Evolutionary conservation across 2,329 filamentous ascomycete genomes (phyloP), one percentile per base, ranked within the genome.

Genomic region (Alternaria conjuncta): DNA sequence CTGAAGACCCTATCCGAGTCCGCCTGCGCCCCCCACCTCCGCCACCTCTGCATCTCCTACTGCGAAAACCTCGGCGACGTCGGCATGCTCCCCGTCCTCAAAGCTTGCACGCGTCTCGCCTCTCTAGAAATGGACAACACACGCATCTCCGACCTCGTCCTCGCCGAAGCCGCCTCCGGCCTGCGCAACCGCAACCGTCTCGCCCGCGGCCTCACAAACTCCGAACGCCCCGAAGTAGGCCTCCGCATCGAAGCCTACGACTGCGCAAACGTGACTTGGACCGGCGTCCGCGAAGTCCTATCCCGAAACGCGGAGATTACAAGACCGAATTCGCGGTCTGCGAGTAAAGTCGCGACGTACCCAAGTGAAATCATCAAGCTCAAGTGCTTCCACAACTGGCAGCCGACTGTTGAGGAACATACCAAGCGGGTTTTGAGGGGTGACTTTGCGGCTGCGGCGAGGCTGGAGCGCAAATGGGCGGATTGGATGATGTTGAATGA

Each of bases 311-410:
- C 92, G 11, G 91, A 94, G 73, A 85, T 92, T 47, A 87, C 86
- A 28, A 86, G 86, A 15, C 84, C 85, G 32, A 36, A 36, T 10
- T 36, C 32, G 7, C 69, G 63, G 5, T 79, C 77, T 1, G 64
- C 69, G 6, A 72, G 67, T 28, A 71, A 71, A 26, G 70, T 72
- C 0, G 75, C 85, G 10, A 86, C 86, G 0, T 94, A 90, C 71
- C 92, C 93, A 0, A 87, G 88, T 1, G 90, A 97, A 76, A 88
- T 96, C 61, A 93, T 98, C 63, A 85, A 89, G 6, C 86, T 98
- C 46, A 97, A 97, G 80, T 97, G 94, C 80, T 98, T 95, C 83
- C 97, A 97, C 78, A 93, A 92, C 45, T 97, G 93, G 88, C 95
- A 98, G 81, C 92, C 93, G 82, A 97, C 94, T 0, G 94, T 97